These are phyloP conservation scores for Trichoderma hamatum DNA, from an alignment of 2,329 filamentous ascomycete genomes.

Conservation along the genomic window DNA sequence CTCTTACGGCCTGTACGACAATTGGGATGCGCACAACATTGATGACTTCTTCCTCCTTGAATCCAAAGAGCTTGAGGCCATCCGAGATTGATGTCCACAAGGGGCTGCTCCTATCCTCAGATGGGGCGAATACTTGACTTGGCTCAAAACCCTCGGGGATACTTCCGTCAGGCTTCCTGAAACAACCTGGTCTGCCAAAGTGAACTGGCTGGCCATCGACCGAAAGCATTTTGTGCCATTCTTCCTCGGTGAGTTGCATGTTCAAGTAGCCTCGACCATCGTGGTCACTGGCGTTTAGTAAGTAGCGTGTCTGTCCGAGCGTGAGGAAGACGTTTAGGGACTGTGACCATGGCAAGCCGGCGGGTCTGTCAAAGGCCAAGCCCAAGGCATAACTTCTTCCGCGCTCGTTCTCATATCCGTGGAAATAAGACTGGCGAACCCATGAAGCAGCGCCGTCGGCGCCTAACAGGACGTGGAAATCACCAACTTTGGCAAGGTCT, in stretches of 20 bases:
- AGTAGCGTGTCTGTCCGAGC: slow-evolving; percentile 42
- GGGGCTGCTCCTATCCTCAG: slow-evolving; percentile 35
- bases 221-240: slow-evolving; percentile 41
- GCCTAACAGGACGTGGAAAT: slow-evolving; percentile 43
- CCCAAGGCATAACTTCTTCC: slow-evolving; percentile 42
- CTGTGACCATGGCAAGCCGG: slow-evolving; percentile 41
- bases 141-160: slow-evolving; percentile 38
- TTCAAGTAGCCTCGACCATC: slow-evolving; percentile 42
- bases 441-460: slow-evolving; percentile 43
- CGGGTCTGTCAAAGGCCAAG: slow-evolving; percentile 40
- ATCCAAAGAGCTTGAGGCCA: slow-evolving; percentile 43
- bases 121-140: slow-evolving; percentile 40
- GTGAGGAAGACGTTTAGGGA: slow-evolving; percentile 44
- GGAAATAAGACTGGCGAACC: slow-evolving; percentile 41
- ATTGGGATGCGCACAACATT: slow-evolving; percentile 44
- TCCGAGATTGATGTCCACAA: slow-evolving; percentile 42
- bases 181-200: slow-evolving; percentile 40
- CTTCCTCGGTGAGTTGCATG: slow-evolving; percentile 43
- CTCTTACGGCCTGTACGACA: slow-evolving; percentile 40
- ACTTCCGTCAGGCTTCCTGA: slow-evolving; percentile 36
- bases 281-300: slow-evolving; percentile 42
- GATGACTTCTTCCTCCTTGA: slow-evolving; percentile 42
- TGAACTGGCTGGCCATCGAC: slow-evolving; percentile 39
- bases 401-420: slow-evolving; percentile 41
- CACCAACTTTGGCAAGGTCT: slow-evolving; percentile 37